These are phyloP conservation scores for Leptographium galeiforme DNA, from an alignment of 2,329 filamentous ascomycete species.

Conservation along the genomic window DNA sequence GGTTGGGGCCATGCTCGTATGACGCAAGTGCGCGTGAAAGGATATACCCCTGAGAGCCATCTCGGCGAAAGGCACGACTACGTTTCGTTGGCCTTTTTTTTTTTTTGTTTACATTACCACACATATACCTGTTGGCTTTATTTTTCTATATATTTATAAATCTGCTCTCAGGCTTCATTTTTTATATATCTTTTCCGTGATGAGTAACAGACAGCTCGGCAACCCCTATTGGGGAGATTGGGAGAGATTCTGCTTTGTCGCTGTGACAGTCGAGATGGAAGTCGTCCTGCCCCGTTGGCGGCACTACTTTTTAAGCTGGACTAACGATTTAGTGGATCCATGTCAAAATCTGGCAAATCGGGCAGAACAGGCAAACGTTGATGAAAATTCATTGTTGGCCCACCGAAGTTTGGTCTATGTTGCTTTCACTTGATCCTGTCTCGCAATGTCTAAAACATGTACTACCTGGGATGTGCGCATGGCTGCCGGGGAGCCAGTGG, in stretches of 20 bases:
- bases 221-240: too few relatives aligned
- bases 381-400: neutral
- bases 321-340: too few relatives aligned
- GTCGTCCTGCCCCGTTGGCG: too few relatives aligned
- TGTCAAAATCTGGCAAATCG: too few relatives aligned
- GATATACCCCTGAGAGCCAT: slow-evolving; percentile 1
- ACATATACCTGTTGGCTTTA: neutral
- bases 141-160: neutral
- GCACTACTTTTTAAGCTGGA: too few relatives aligned
- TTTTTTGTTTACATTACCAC: neutral
- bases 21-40: neutral
- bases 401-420: neutral
- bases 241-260: too few relatives aligned
- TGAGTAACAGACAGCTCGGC: neutral
- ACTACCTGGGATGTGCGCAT: slow-evolving; percentile 21
- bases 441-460: too few relatives aligned
- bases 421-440: too few relatives aligned
- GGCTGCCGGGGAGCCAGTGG: slow-evolving; percentile 30
- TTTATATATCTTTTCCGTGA: neutral
- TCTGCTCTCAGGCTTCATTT: neutral
- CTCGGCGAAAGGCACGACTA: neutral
- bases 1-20: neutral
- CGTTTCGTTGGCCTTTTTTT: neutral
- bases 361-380: too few relatives aligned
- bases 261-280: too few relatives aligned